phyloP scores from a whole-genome alignment of 2,329 filamentous ascomycete genomes.

The Alternaria gaisen region DNA sequence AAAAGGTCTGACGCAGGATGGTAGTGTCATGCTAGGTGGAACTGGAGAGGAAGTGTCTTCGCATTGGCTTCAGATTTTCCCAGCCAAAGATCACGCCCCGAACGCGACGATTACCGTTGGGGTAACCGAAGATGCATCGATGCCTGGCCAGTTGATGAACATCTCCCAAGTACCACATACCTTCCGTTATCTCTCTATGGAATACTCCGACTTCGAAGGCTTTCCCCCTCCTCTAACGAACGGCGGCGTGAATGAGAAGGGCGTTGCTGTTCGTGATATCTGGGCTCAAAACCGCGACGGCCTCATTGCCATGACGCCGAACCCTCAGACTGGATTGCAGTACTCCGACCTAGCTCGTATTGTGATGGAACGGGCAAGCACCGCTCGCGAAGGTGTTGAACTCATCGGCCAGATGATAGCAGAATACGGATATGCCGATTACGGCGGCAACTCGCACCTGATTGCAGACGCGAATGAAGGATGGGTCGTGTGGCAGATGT shows the following conservation, averaged over 20 bases:
- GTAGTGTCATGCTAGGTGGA: slow-evolving; percentile 56
- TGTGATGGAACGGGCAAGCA: slow-evolving; percentile 53
- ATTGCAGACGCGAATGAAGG: slow-evolving; percentile 53
- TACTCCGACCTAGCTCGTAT: slow-evolving; percentile 55
- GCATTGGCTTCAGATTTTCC: slow-evolving; percentile 59
- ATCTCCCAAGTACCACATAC: slow-evolving; percentile 48
- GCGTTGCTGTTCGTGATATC: slow-evolving; percentile 54
- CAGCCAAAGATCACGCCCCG: slow-evolving; percentile 51
- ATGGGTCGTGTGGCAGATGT: slow-evolving; percentile 50
- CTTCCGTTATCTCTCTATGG: slow-evolving; percentile 50
- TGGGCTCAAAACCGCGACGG: slow-evolving; percentile 54
- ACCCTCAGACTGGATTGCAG: slow-evolving; percentile 53
- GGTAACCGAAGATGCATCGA: slow-evolving; percentile 52
- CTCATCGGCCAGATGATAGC: slow-evolving; percentile 53
- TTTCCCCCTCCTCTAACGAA: slow-evolving; percentile 57
- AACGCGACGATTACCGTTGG: slow-evolving; percentile 56
- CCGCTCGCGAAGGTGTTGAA: slow-evolving; percentile 55
- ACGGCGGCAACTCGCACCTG: slow-evolving; percentile 56
- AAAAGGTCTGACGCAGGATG: slow-evolving; percentile 55
- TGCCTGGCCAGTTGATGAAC: slow-evolving; percentile 48
- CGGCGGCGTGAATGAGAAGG: slow-evolving; percentile 56
- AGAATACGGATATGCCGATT: slow-evolving; percentile 54
- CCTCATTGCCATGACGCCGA: slow-evolving; percentile 53
- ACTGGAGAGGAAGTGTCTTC: slow-evolving; percentile 60
- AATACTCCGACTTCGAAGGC: slow-evolving; percentile 53